These are phyloP conservation scores for Macrolepiota albuminosa DNA, from an alignment of 768 basidiomycete species.

Conservation along the genomic window DNA sequence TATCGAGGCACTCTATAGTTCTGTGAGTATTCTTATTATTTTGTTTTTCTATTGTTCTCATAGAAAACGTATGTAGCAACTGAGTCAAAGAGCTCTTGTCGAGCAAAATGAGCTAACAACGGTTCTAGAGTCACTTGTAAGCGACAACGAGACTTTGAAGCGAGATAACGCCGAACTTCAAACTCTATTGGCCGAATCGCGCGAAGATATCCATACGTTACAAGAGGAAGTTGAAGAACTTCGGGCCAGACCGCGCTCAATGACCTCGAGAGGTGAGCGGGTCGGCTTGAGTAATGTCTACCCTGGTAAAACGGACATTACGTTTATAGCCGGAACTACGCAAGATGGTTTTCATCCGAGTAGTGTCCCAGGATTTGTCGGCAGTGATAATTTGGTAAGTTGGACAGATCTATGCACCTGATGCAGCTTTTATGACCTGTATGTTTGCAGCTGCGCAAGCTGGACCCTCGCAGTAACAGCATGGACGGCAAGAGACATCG, in stretches of 20 bases:
- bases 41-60: conserved; percentile 11
- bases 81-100: conserved; percentile 32
- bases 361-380: conserved; percentile 38
- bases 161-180: conserved; percentile 80
- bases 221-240: conserved; percentile 78
- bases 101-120: conserved; percentile 59
- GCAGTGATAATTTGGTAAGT: conserved; percentile 31
- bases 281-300: neutral
- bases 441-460: conserved; percentile 13
- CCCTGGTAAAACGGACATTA: neutral
- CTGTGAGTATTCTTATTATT: conserved; percentile 30
- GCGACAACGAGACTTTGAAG: conserved; percentile 79
- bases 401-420: conserved; percentile 1
- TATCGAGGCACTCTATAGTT: conserved; percentile 54
- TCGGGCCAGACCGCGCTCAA: conserved; percentile 40
- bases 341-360: conserved; percentile 35
- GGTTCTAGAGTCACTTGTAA: conserved; percentile 80
- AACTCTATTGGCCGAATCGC: conserved; percentile 63
- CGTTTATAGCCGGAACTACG: conserved; percentile 31
- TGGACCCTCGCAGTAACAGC: conserved; percentile 22
- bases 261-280: conserved; percentile 36
- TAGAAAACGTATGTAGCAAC: conserved; percentile 26
- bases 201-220: conserved; percentile 68
- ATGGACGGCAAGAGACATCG: conserved; percentile 19
- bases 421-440: neutral